Base-by-base conservation (phyloP, 495 filamentous ascomycete species). In the Penicilliopsis zonata region DNA sequence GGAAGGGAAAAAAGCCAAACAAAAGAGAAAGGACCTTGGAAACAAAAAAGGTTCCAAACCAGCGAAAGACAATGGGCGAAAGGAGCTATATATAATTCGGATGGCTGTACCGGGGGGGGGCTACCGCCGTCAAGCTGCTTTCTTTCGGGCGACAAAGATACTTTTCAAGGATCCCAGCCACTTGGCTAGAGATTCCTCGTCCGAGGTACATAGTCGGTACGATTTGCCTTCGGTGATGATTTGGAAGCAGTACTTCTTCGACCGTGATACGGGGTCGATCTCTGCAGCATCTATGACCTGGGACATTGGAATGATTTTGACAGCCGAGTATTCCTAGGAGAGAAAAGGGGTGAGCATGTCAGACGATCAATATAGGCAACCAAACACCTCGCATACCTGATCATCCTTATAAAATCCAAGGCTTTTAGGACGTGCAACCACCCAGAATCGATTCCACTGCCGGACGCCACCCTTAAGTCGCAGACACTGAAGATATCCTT, bases 401-500 rank as follows among this genome's bases (percentile, higher is more conserved):
- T 92, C 86, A 44, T 87, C 78, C 56, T 95, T 96, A 62, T 98
- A 96, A 13, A 96, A 74, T 5, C 85, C 82, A 29, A 96, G 56
- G 33, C 83, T 83, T 37, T 81, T 79, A 0, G 86, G 78, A 20
- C 87, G 81, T n/a, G 96, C 60, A 0, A 98, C 90, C 0, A 79
- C 78, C 90, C 90, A 98, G 19, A 83, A 66, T 40, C 82, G 80
- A 63, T 93, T 95, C 90, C 90, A 98, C 46, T 90, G 83, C 20
- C 80, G 76, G 23, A 98, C 78, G 4, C 82, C 83, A n/a, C 80
- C 68, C 43, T 86, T 87, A 38, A 78, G 80, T 38, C 82, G 85
- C 16, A 94, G 70, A 38, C 82, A 78, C 52, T 84, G 80, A 23
- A 95, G 72, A 61, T 85, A 88, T 13, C 88, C 85, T 51, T 95